A percentile compares a stretch with the other conserved stretches of the same genome.
These are phyloP conservation scores for Calcarisporium arbuscula DNA, from an alignment of 2,329 filamentous ascomycete genomes.

Conservation along the genomic window DNA sequence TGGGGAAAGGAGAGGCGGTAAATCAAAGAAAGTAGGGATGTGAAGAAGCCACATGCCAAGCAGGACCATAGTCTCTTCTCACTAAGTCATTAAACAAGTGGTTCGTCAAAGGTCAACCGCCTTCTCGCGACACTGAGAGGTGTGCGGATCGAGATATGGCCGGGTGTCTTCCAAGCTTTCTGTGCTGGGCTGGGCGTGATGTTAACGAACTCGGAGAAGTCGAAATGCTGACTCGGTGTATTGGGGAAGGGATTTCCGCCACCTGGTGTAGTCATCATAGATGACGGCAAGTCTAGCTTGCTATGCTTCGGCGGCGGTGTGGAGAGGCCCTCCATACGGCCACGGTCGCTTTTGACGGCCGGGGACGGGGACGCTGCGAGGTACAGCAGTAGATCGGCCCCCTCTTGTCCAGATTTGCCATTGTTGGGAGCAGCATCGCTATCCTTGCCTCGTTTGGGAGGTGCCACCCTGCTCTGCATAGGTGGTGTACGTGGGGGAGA, in stretches of 20 bases:
- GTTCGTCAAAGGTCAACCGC: constrained; percentile 74
- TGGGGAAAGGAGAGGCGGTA: constrained; percentile 15
- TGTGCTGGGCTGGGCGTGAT: constrained; percentile 94
- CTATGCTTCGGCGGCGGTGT: constrained; percentile 67
- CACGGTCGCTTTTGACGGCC: constrained; percentile 48
- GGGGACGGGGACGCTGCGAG: constrained; percentile 88
- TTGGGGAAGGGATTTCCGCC: constrained; percentile 63
- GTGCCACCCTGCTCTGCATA: constrained; percentile 47
- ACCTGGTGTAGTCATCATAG: constrained; percentile 82
- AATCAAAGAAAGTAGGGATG: constrained; percentile 6
- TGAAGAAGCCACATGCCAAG: no score
- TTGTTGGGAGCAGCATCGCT: constrained; percentile 35
- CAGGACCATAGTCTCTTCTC: no score
- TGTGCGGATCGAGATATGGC: constrained; percentile 47
- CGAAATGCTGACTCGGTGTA: constrained; percentile 78
- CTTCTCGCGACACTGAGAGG: constrained; percentile 64
- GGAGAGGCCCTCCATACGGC: constrained; percentile 61
- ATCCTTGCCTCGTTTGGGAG: constrained; percentile 42
- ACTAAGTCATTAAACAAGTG: constrained; percentile 24
- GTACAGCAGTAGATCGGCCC: constrained; percentile 73
- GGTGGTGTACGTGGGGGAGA: constrained; percentile 84
- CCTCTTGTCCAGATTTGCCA: constrained; percentile 66
- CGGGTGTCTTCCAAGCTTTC: constrained; percentile 78
- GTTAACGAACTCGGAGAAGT: constrained; percentile 96
- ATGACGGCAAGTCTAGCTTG: constrained; percentile 67